Conservation (phyloP, 139 green algal genomes). For the Micromonas pusilla region DNA sequence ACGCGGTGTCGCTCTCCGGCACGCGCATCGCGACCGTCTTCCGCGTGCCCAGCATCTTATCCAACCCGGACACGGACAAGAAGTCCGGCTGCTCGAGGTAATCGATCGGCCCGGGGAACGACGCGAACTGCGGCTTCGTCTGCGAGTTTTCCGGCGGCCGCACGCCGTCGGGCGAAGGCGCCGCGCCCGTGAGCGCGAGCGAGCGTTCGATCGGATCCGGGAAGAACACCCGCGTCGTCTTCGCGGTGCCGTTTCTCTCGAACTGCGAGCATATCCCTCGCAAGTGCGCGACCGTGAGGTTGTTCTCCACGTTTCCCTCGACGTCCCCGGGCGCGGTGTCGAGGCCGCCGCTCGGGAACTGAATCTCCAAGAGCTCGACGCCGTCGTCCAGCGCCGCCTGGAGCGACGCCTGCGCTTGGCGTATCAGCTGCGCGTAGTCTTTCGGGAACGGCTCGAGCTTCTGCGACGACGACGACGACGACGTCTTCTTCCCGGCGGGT, state of each 20-base stretch:
- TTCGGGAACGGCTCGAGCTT: constrained; percentile 13
- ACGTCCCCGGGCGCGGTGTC: constrained; percentile 12
- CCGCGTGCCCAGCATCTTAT: constrained; percentile 8
- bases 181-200: neutral
- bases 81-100: neutral
- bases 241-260: neutral
- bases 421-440: constrained; percentile 1
- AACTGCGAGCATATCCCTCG: constrained; percentile 16
- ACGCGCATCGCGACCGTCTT: neutral
- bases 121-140: neutral
- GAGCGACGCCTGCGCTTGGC: neutral
- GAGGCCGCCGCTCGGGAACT: constrained; percentile 17
- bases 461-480: neutral
- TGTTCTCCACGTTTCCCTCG: constrained; percentile 28
- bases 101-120: neutral
- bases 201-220: neutral
- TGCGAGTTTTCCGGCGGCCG: neutral
- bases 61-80: constrained; percentile 4
- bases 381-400: constrained; percentile 2
- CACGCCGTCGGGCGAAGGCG: neutral
- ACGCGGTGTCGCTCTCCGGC: neutral
- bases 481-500: too few relatives aligned
- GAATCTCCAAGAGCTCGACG: constrained; percentile 3
- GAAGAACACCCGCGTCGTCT: constrained; percentile 21
- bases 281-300: neutral